These are phyloP conservation scores for Talaromyces marneffei DNA, from an alignment of 2,329 filamentous ascomycete genomes.

Conservation along the genomic window DNA sequence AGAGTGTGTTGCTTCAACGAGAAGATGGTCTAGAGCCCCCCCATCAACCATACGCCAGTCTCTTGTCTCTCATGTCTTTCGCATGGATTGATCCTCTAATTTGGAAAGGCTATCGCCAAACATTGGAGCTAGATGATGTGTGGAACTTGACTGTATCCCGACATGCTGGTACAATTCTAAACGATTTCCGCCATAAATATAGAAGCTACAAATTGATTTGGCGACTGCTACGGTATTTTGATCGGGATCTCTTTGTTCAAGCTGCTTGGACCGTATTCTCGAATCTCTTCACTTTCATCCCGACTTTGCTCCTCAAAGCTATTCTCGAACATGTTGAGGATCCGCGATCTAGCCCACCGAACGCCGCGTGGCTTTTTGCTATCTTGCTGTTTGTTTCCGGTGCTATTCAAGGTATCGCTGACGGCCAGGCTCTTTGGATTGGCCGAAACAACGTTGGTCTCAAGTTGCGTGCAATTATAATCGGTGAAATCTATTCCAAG, in stretches of 20 bases:
- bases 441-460: conserved; percentile 94
- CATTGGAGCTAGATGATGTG: conserved; percentile 75
- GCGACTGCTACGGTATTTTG: conserved; percentile 82
- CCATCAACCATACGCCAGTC: conserved; percentile 76
- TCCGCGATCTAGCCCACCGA: conserved; percentile 66
- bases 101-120: conserved; percentile 78
- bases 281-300: conserved; percentile 81
- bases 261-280: conserved; percentile 72
- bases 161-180: conserved; percentile 74
- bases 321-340: conserved; percentile 93
- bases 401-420: conserved; percentile 71
- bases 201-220: conserved; percentile 72
- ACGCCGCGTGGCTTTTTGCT: conserved; percentile 93
- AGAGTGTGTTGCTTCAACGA: conserved; percentile 78
- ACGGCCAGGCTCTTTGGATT: conserved; percentile 85
- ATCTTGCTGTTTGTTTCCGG: conserved; percentile 82
- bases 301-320: conserved; percentile 81
- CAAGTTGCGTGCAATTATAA: conserved; percentile 84
- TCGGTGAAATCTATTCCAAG: conserved; percentile 96
- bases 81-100: conserved; percentile 86
- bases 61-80: conserved; percentile 83
- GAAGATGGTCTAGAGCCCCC: conserved; percentile 85
- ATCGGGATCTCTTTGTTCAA: conserved; percentile 66
- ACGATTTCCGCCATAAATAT: conserved; percentile 77
- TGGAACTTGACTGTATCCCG: conserved; percentile 89